These are phyloP conservation scores for Phytophthora boehmeriae DNA, from an alignment of 352 stramenopile species.

Conservation along the genomic window DNA sequence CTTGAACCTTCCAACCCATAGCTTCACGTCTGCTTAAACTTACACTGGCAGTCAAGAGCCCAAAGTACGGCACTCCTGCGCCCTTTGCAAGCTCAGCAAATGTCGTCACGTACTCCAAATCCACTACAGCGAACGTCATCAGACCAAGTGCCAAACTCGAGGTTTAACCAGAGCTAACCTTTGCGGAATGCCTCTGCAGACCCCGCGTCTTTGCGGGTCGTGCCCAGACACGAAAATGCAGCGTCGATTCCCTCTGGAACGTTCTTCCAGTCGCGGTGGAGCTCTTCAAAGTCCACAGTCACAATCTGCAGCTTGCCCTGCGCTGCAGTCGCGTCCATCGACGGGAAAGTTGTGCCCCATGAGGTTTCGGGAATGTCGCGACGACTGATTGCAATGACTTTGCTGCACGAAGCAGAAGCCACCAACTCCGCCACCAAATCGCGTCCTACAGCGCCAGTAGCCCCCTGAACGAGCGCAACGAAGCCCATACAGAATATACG, in stretches of 20 bases:
- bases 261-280: conserved; percentile 43
- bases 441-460: conserved; percentile 66
- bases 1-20: neutral
- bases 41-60: conserved; percentile 60
- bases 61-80: conserved; percentile 59
- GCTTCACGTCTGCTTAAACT: conserved; percentile 5
- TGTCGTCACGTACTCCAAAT: conserved; percentile 66
- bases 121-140: conserved; percentile 36
- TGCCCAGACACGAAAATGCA: conserved; percentile 70
- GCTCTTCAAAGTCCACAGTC: conserved; percentile 56
- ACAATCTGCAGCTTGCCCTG: conserved; percentile 61
- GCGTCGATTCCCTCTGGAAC: conserved; percentile 43
- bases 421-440: conserved; percentile 73
- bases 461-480: conserved; percentile 61
- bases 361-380: conserved; percentile 54
- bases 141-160: neutral
- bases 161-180: conserved; percentile 23
- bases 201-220: conserved; percentile 69
- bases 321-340: conserved; percentile 42
- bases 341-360: conserved; percentile 51
- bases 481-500: conserved; percentile 45
- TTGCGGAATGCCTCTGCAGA: conserved; percentile 69
- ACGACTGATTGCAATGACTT: conserved; percentile 64
- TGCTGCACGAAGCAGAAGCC: conserved; percentile 51
- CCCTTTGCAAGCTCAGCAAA: conserved; percentile 53